Percentiles rank a stretch among this genome's conserved stretches.
Evolutionary conservation across 2,329 filamentous ascomycete genomes (phyloP).

Genomic region (Huntiella savannae): DNA sequence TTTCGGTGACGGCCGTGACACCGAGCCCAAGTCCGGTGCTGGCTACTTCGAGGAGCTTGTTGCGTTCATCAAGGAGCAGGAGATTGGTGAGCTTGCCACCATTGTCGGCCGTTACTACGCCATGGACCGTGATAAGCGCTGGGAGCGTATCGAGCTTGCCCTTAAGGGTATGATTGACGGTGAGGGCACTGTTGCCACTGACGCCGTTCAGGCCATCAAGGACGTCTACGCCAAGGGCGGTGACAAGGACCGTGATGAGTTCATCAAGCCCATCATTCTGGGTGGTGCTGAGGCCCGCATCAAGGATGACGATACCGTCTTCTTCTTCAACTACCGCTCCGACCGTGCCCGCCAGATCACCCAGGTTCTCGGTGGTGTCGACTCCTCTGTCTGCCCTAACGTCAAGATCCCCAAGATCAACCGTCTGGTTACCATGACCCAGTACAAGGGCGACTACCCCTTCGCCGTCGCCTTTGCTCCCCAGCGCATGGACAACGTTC

Average conservation of each 20-base stretch:
- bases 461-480: constrained; percentile 87
- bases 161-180: constrained; percentile 72
- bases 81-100: constrained; percentile 72
- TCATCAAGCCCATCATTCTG: constrained; percentile 92
- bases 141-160: constrained; percentile 82
- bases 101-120: constrained; percentile 92
- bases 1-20: constrained; percentile 95
- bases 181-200: constrained; percentile 68
- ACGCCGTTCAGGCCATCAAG: constrained; percentile 73
- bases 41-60: constrained; percentile 78
- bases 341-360: constrained; percentile 94
- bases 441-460: constrained; percentile 88
- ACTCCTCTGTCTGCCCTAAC: constrained; percentile 76
- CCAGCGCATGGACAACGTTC: constrained; percentile 93
- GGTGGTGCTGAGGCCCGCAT: constrained; percentile 72
- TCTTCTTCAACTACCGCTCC: constrained; percentile 99
- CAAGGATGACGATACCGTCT: constrained; percentile 80
- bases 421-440: constrained; percentile 82
- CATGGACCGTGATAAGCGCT: constrained; percentile 99
- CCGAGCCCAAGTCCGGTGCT: constrained; percentile 83
- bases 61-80: constrained; percentile 64
- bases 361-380: constrained; percentile 78
- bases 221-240: constrained; percentile 63
- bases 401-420: constrained; percentile 87
- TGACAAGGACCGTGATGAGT: constrained; percentile 70